These are phyloP conservation scores for Hypomontagnella submonticulosa DNA, from an alignment of 495 filamentous ascomycete species.

Conservation along the genomic window DNA sequence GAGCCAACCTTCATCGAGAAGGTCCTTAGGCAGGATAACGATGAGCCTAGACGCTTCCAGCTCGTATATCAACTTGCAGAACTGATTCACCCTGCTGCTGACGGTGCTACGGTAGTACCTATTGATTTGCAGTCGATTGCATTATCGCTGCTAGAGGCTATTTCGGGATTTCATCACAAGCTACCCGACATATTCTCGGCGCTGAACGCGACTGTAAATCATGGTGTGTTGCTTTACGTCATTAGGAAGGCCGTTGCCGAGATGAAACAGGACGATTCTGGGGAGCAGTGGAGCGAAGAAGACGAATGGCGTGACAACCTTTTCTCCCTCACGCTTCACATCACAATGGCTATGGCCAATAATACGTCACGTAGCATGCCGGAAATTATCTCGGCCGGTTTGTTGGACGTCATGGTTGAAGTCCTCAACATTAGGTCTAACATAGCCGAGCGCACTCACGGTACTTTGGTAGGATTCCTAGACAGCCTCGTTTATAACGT, in stretches of 20 bases:
- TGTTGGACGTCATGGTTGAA: slow-evolving; percentile 90
- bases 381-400: slow-evolving; percentile 82
- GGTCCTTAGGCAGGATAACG: slow-evolving; percentile 85
- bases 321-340: slow-evolving; percentile 80
- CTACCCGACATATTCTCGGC: slow-evolving; percentile 84
- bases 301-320: slow-evolving; percentile 92
- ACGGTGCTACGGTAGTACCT: slow-evolving; percentile 73
- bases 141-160: slow-evolving; percentile 79
- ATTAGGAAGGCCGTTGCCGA: slow-evolving; percentile 89
- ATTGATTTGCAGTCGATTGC: slow-evolving; percentile 84
- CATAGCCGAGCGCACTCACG: slow-evolving; percentile 83
- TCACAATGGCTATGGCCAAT: slow-evolving; percentile 76
- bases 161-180: slow-evolving; percentile 80
- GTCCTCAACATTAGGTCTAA: slow-evolving; percentile 84
- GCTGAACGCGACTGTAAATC: slow-evolving; percentile 91
- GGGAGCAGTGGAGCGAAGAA: slow-evolving; percentile 66
- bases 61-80: slow-evolving; percentile 92
- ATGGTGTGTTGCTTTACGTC: slow-evolving; percentile 94
- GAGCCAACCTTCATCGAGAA: slow-evolving; percentile 85
- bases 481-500: slow-evolving; percentile 86
- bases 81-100: slow-evolving; percentile 79
- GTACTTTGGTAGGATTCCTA: slow-evolving; percentile 83
- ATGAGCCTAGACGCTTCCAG: slow-evolving; percentile 90
- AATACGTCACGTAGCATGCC: slow-evolving; percentile 64
- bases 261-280: slow-evolving; percentile 68